Conservation (phyloP, 495 filamentous ascomycete species). For the Daldinia bambusicola region DNA sequence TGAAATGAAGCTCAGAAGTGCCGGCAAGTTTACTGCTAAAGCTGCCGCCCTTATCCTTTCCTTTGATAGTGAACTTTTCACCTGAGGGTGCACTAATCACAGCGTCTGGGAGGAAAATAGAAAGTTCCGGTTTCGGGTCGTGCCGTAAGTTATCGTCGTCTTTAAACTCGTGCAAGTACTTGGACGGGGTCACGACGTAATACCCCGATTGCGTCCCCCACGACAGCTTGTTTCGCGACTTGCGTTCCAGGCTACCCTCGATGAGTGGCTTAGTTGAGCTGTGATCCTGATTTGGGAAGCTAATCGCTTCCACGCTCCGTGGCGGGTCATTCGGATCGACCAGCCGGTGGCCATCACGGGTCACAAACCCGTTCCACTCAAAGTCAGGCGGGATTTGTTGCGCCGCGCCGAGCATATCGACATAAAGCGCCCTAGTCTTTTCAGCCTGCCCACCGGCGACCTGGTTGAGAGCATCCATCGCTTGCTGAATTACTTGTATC, state of each 20-base stretch:
- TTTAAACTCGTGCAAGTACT: constrained; percentile 95
- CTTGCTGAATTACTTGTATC: constrained; percentile 81
- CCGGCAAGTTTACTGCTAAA: constrained; percentile 64
- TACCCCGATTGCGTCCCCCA: constrained; percentile 82
- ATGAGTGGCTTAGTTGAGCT: constrained; percentile 80
- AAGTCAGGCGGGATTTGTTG: constrained; percentile 89
- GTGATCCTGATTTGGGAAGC: constrained; percentile 91
- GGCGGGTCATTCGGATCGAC: constrained; percentile 80
- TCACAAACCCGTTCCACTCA: constrained; percentile 87
- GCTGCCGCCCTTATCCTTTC: constrained; percentile 76
- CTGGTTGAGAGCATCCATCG: constrained; percentile 81
- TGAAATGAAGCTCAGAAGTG: constrained; percentile 63
- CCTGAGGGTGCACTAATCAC: constrained; percentile 77
- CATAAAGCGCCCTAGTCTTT: constrained; percentile 78
- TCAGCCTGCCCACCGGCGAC: constrained; percentile 83
- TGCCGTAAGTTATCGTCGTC: constrained; percentile 83
- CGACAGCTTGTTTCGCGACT: constrained; percentile 76
- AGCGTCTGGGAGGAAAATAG: constrained; percentile 93
- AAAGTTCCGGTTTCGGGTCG: constrained; percentile 86
- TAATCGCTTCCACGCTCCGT: constrained; percentile 74
- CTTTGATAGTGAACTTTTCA: constrained; percentile 91
- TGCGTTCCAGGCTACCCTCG: constrained; percentile 87
- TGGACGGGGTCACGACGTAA: constrained; percentile 87
- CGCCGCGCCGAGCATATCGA: constrained; percentile 79
- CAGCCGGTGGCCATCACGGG: constrained; percentile 73